Conservation (phyloP, 2,329 filamentous ascomycete species). For the Rutstroemia sp. region DNA sequence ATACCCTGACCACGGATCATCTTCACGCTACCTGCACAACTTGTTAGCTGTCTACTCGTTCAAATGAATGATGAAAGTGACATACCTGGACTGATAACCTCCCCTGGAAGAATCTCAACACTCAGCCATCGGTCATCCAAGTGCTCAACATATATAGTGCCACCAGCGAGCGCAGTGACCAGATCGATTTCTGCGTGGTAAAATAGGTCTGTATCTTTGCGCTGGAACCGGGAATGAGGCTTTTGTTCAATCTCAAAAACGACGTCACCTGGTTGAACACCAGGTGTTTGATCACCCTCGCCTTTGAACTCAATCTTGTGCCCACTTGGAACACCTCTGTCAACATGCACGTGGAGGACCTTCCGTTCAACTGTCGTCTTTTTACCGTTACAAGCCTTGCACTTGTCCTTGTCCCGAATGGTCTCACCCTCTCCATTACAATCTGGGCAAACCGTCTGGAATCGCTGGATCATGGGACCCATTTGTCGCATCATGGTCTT, state of each 20-base stretch:
- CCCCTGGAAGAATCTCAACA: slow-evolving; percentile 85
- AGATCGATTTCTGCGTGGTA: slow-evolving; percentile 95
- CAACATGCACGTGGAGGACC: slow-evolving; percentile 95
- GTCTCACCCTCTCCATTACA: slow-evolving; percentile 96
- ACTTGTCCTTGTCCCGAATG: slow-evolving; percentile 94
- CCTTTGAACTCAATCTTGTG: slow-evolving; percentile 97
- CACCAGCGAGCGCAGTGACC: slow-evolving; percentile 87
- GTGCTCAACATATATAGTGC: slow-evolving; percentile 87
- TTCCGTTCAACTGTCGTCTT: slow-evolving; percentile 97
- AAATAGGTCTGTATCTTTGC: slow-evolving; percentile 92
- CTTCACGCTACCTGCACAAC: slow-evolving; percentile 69
- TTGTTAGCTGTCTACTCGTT: slow-evolving; percentile 15
- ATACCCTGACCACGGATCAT: slow-evolving; percentile 95
- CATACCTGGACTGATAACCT: slow-evolving; percentile 89
- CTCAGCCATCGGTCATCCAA: slow-evolving; percentile 95
- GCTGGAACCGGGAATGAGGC: slow-evolving; percentile 90
- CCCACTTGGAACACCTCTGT: slow-evolving; percentile 85
- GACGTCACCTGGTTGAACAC: slow-evolving; percentile 88
- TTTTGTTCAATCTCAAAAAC: slow-evolving; percentile 99
- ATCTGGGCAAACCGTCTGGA: slow-evolving; percentile 98
- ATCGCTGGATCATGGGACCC: slow-evolving; percentile 99
- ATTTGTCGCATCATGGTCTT: slow-evolving; percentile 99
- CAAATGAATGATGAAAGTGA: slow-evolving; percentile 11
- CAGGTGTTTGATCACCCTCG: slow-evolving; percentile 92
- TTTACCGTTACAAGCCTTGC: slow-evolving; percentile 94